A percentile compares a stretch with the other conserved stretches of the same genome.
phyloP scores from a whole-genome alignment of 1,284 basidiomycete species.

The Malassezia obtusa region DNA sequence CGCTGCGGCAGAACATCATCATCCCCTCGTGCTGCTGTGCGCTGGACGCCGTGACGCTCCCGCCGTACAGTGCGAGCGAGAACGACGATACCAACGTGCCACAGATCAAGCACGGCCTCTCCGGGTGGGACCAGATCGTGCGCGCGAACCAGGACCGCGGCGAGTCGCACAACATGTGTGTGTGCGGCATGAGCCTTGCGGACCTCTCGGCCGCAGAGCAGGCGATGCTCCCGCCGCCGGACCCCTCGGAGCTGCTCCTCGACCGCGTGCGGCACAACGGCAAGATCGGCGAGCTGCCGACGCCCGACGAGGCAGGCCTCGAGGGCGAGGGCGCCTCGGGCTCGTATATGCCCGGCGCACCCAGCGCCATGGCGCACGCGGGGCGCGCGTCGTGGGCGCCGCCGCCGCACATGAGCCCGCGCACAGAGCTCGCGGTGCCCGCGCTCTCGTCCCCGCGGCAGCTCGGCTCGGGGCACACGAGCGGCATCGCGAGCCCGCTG shows the following conservation, averaged over 20 bases:
- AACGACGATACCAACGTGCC: not conserved
- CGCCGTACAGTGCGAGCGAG: slow-evolving; percentile 27
- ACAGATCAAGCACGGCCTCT: slow-evolving; percentile 6
- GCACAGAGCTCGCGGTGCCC: not conserved
- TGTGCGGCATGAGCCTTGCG: slow-evolving; percentile 44
- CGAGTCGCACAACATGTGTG: slow-evolving; percentile 38
- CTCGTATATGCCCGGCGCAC: not conserved
- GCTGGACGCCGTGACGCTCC: slow-evolving; percentile 44
- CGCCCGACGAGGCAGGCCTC: not conserved
- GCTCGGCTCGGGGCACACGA: not conserved
- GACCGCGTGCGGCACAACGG: slow-evolving; percentile 28
- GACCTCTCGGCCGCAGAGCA: slow-evolving; percentile 36
- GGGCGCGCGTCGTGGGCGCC: not conserved
- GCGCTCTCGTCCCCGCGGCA: not conserved
- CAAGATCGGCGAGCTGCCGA: slow-evolving; percentile 40
- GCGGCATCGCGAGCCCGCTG: not conserved
- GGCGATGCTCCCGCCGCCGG: slow-evolving; percentile 31
- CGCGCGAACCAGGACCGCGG: slow-evolving; percentile 29
- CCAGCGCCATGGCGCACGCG: not conserved
- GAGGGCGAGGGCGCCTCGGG: not conserved
- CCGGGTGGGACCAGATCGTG: slow-evolving; percentile 19
- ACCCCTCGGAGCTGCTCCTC: slow-evolving; percentile 25
- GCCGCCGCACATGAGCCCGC: not conserved
- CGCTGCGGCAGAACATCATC: slow-evolving; percentile 38
- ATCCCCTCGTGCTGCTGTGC: slow-evolving; percentile 45